Conservation (phyloP, 2,329 filamentous ascomycete species). For the Alternaria brassicae region DNA sequence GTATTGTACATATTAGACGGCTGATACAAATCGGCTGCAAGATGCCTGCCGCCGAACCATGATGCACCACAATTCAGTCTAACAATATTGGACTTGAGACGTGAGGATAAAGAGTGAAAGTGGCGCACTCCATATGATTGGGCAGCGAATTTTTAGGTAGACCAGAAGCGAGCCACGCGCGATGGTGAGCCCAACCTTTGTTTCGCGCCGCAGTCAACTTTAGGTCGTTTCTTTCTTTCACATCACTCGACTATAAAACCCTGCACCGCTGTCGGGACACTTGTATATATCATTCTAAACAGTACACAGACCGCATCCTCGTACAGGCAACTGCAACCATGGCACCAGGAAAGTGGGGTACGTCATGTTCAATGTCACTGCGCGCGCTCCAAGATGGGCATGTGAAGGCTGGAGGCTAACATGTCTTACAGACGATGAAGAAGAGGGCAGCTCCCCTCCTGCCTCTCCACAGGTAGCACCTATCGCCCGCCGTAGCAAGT, state of each 20-base stretch:
- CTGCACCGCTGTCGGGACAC: slow-evolving; percentile 3
- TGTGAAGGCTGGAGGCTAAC: slow-evolving; percentile 26
- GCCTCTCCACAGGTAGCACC: slow-evolving; percentile 57
- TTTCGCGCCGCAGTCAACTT: slow-evolving; percentile 32
- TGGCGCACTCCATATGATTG: slow-evolving; percentile 31
- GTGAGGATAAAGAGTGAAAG: background rate
- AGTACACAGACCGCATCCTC: slow-evolving; percentile 1
- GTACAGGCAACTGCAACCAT: slow-evolving; percentile 37
- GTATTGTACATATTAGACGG: background rate
- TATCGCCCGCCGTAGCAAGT: slow-evolving; percentile 68
- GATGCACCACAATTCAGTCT: background rate
- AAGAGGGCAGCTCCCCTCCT: slow-evolving; percentile 63
- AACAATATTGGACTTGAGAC: background rate
- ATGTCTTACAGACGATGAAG: slow-evolving; percentile 56
- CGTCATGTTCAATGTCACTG: slow-evolving; percentile 45
- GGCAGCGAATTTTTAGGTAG: slow-evolving; percentile 39
- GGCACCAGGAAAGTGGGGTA: slow-evolving; percentile 53
- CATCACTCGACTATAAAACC: slow-evolving; percentile 17
- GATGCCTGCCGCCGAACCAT: background rate
- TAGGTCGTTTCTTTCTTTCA: slow-evolving; percentile 23
- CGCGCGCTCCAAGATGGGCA: slow-evolving; percentile 17
- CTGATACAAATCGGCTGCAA: background rate
- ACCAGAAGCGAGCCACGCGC: slow-evolving; percentile 27
- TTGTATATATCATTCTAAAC: background rate
- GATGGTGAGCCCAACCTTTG: slow-evolving; percentile 38